Conservation (phyloP, 2,329 filamentous ascomycete genomes). For the Ophiosphaerella herpotricha region DNA sequence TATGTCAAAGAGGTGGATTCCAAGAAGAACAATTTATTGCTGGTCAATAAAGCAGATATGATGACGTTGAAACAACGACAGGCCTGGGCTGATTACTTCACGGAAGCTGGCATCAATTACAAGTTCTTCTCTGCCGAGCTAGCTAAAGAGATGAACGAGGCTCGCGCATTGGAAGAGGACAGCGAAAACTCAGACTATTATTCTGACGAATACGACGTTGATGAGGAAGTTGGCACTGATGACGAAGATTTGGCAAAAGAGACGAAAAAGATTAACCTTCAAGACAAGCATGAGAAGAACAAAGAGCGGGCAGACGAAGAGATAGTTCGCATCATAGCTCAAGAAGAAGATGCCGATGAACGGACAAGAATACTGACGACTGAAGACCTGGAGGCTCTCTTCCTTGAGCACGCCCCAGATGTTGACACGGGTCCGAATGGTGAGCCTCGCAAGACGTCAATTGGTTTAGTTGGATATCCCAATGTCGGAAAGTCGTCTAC, state of each 20-base stretch:
- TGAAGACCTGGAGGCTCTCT: constrained; percentile 87
- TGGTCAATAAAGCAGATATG: constrained; percentile 99
- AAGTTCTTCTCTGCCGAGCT: constrained; percentile 95
- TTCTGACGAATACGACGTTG: constrained; percentile 50
- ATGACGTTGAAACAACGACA: constrained; percentile 85
- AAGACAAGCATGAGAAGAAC: constrained; percentile 50
- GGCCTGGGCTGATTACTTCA: constrained; percentile 86
- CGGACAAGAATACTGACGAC: constrained; percentile 80
- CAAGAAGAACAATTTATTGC: constrained; percentile 84
- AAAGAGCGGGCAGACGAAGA: constrained; percentile 50
- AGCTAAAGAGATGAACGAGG: constrained; percentile 87
- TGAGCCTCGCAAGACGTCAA: constrained; percentile 72
- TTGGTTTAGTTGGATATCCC: constrained; percentile 95
- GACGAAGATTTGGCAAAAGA: constrained; percentile 54
- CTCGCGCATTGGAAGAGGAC: constrained; percentile 61
- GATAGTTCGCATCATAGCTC: constrained; percentile 35
- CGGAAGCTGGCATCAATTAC: constrained; percentile 79
- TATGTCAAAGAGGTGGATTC: constrained; percentile 93
- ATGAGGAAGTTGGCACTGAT: constrained; percentile 53
- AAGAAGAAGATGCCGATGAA: constrained; percentile 45
- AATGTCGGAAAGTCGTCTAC: constrained; percentile 99
- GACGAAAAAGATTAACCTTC: constrained; percentile 51
- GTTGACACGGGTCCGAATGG: constrained; percentile 56
- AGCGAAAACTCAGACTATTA: constrained; percentile 48
- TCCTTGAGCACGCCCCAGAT: constrained; percentile 73